Percentiles rank a stretch among this genome's conserved stretches.
Conservation (phyloP, 306 rosid genomes). For the Cotoneaster glaucophyllus region DNA sequence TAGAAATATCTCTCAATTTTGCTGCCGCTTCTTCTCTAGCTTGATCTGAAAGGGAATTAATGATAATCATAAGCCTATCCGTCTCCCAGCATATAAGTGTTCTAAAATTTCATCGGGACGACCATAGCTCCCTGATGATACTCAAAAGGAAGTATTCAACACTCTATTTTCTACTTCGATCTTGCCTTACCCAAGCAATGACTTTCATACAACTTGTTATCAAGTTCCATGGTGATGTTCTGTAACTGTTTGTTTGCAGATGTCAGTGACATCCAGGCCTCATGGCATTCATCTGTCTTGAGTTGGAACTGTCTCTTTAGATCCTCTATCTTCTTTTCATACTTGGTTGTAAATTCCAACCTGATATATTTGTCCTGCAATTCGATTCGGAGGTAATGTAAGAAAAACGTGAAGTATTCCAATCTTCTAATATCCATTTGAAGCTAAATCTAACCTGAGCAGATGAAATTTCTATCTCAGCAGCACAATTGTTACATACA, state of each 20-base stretch:
- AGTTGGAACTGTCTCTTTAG: constrained; percentile 14
- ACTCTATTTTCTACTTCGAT: background rate
- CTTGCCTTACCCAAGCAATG: constrained; percentile 16
- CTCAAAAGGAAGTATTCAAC: background rate
- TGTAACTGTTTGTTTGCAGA: constrained; percentile 16
- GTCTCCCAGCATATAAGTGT: background rate
- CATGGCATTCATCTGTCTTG: constrained; percentile 23
- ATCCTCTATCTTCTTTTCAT: constrained; percentile 25
- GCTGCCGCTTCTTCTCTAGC: constrained; percentile 5
- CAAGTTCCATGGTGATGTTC: constrained; percentile 21
- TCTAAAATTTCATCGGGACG: background rate
- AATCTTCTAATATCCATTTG: background rate
- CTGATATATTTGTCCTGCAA: constrained; percentile 14
- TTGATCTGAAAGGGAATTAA: constrained; percentile 6
- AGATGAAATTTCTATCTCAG: constrained; percentile 13
- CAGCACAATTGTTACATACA: constrained; percentile 15
- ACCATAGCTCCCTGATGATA: background rate
- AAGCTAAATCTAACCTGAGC: constrained; percentile 16
- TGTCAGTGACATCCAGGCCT: constrained; percentile 27
- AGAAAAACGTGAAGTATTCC: background rate
- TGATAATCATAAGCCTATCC: background rate
- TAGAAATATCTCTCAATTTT: constrained; percentile 1
- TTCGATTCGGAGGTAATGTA: background rate
- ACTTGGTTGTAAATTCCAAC: constrained; percentile 11
- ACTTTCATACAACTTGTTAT: constrained; percentile 16